Evolutionary conservation across 768 basidiomycete species (phyloP).

Genomic region (Asterophora lycoperdoides): DNA sequence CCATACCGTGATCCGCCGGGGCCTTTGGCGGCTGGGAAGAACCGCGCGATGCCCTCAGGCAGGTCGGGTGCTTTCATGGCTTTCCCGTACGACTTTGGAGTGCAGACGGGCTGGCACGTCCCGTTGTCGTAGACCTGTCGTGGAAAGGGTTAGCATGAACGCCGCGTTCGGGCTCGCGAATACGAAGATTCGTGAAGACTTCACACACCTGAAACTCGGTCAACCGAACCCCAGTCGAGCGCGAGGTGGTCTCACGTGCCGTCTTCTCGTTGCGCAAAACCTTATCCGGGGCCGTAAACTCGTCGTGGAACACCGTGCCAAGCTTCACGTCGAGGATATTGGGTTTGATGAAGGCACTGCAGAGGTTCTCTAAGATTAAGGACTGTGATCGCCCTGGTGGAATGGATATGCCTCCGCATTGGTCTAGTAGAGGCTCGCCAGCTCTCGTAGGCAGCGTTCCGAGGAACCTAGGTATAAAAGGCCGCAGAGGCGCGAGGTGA

Average conservation of each 20-base stretch:
- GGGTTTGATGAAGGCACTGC: slow-evolving; percentile 68
- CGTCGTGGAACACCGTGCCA: slow-evolving; percentile 82
- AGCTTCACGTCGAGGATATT: slow-evolving; percentile 91
- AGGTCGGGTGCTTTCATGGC: slow-evolving; percentile 65
- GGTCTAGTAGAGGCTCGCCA: slow-evolving; percentile 26
- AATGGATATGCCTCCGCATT: slow-evolving; percentile 9
- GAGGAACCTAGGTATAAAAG: slow-evolving; percentile 68
- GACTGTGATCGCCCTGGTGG: slow-evolving; percentile 41
- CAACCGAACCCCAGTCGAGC: slow-evolving; percentile 70
- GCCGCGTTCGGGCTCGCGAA: no score
- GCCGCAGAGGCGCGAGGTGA: slow-evolving; percentile 39
- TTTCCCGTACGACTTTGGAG: slow-evolving; percentile 76
- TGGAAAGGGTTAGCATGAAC: no score
- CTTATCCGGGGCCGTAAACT: slow-evolving; percentile 63
- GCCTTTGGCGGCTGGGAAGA: slow-evolving; percentile 56
- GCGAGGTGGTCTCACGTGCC: slow-evolving; percentile 66
- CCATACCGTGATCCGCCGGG: slow-evolving; percentile 39
- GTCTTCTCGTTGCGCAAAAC: slow-evolving; percentile 67
- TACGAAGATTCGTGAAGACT: slow-evolving; percentile 17
- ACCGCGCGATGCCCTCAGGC: slow-evolving; percentile 63
- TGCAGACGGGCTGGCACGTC: slow-evolving; percentile 48
- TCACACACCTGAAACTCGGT: slow-evolving; percentile 92
- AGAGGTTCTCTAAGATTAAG: slow-evolving; percentile 81
- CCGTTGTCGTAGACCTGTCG: slow-evolving; percentile 66
- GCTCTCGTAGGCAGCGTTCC: slow-evolving; percentile 60